phyloP scores from a whole-genome alignment of 148 eudicot species.

The Linanthus parryae region DNA sequence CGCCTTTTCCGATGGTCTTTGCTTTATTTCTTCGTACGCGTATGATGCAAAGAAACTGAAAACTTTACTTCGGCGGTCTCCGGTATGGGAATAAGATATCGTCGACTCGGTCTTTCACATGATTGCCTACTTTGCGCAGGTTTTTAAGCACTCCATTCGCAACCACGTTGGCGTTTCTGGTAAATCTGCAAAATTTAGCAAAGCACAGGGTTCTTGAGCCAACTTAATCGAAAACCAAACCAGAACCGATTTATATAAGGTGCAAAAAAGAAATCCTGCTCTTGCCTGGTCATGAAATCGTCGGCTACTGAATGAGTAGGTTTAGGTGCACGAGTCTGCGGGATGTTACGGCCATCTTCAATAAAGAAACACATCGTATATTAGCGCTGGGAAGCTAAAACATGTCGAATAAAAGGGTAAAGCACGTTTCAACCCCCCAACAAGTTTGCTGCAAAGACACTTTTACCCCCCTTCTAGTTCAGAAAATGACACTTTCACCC shows the following conservation, averaged over 20 bases:
- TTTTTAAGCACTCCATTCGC: constrained; percentile 87
- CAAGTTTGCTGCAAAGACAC: no score
- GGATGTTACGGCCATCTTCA: constrained; percentile 41
- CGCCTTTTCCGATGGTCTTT: no score
- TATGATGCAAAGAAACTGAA: not conserved
- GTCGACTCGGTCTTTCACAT: constrained; percentile 62
- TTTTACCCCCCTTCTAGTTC: no score
- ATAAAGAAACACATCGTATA: constrained; percentile 15
- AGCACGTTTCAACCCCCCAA: no score
- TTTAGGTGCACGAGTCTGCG: constrained; percentile 48
- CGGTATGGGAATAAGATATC: constrained; percentile 64
- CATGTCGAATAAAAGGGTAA: no score
- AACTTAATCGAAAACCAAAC: not conserved
- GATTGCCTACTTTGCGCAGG: constrained; percentile 60
- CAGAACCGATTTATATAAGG: no score
- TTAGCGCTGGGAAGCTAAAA: no score
- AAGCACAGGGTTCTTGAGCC: not conserved
- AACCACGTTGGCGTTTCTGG: constrained; percentile 72
- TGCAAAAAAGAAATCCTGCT: not conserved
- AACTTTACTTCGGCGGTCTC: constrained; percentile 67
- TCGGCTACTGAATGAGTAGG: constrained; percentile 51
- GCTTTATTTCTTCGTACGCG: not conserved
- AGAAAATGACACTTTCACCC: no score
- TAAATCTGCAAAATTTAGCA: constrained; percentile 47
- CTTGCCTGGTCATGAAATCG: constrained; percentile 75